These are phyloP conservation scores for Parafenestella ontariensis DNA, from an alignment of 2,329 filamentous ascomycete species.

Conservation along the genomic window DNA sequence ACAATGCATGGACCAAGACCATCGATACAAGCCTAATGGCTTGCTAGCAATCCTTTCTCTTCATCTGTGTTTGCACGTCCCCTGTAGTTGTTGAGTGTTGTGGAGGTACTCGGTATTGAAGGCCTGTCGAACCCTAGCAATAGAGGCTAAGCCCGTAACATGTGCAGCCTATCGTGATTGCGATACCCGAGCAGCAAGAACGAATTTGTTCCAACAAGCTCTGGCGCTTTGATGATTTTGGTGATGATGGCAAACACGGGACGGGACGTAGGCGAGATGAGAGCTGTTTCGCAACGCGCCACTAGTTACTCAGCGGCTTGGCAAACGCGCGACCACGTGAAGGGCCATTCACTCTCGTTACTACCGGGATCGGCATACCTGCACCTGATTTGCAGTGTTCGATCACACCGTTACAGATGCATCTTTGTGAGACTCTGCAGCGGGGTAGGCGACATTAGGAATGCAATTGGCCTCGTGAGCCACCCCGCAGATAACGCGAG, in stretches of 20 bases:
- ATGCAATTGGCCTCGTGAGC: conserved; percentile 17
- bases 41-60: too few relatives aligned
- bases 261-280: background rate
- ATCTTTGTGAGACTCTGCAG: conserved; percentile 6
- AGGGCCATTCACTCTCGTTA: background rate
- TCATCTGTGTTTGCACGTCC: too few relatives aligned
- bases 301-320: background rate
- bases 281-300: background rate
- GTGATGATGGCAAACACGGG: background rate
- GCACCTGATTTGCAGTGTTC: background rate
- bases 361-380: conserved; percentile 6
- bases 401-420: conserved; percentile 6
- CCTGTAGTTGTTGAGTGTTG: too few relatives aligned
- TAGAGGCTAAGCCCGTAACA: too few relatives aligned
- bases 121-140: too few relatives aligned
- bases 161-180: too few relatives aligned
- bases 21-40: too few relatives aligned
- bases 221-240: background rate
- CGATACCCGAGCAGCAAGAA: too few relatives aligned
- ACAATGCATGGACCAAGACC: too few relatives aligned
- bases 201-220: background rate
- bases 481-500: conserved; percentile 26
- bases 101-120: too few relatives aligned
- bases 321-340: conserved; percentile 19
- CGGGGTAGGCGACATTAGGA: conserved; percentile 7